A percentile compares a stretch with the other conserved stretches of the same genome.
Conservation (phyloP, 1,284 basidiomycete species). For the Albatrellus sp. region DNA sequence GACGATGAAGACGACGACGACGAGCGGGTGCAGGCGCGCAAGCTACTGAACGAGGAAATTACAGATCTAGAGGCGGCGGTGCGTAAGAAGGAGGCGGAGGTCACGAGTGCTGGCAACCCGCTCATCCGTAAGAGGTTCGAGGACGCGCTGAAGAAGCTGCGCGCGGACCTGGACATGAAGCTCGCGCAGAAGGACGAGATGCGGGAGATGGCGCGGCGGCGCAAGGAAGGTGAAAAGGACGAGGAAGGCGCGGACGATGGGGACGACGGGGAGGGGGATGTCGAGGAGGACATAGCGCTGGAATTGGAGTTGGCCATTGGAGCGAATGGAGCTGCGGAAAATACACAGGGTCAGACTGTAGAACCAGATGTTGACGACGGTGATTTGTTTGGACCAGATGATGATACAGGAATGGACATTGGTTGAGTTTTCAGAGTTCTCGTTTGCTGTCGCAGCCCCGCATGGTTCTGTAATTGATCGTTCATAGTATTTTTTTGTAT, state of each 20-base stretch:
- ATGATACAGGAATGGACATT: conserved; percentile 29
- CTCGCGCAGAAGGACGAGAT: conserved; percentile 68
- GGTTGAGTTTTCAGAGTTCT: conserved; percentile 20
- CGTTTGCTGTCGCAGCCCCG: background rate
- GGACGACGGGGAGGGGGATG: conserved; percentile 22
- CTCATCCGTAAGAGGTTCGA: conserved; percentile 93
- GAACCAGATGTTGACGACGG: conserved; percentile 3
- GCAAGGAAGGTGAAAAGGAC: conserved; percentile 46
- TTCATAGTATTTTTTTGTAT: too few species aligned
- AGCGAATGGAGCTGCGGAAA: background rate
- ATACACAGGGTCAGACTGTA: background rate
- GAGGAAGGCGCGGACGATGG: conserved; percentile 31
- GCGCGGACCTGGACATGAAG: conserved; percentile 80
- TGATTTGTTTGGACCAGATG: conserved; percentile 50
- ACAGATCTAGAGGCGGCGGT: conserved; percentile 82
- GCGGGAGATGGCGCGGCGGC: conserved; percentile 54
- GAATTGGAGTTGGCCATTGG: conserved; percentile 6
- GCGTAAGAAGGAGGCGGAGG: conserved; percentile 75
- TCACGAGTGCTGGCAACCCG: conserved; percentile 79
- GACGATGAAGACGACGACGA: conserved; percentile 62
- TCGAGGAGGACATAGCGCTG: conserved; percentile 3
- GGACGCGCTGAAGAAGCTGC: conserved; percentile 80
- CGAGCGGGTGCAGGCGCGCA: conserved; percentile 53
- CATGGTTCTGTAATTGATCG: background rate
- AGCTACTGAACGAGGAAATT: conserved; percentile 81